Conservation (phyloP, 139 green algal species). For the Desmodesmus armatus region DNA sequence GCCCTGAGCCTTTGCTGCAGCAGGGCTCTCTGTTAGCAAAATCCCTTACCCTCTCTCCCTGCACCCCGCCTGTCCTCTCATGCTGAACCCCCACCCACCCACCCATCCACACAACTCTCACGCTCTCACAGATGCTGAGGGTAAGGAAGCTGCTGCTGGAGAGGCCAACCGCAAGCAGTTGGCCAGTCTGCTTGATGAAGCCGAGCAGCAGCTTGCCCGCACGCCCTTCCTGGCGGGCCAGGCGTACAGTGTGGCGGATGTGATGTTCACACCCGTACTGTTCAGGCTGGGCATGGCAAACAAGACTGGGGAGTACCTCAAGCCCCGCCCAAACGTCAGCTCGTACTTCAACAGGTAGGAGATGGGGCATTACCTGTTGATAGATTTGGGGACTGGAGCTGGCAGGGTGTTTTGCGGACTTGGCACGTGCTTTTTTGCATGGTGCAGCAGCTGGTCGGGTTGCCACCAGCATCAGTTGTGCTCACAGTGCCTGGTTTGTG, state of each 20-base stretch:
- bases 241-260: constrained; percentile 37
- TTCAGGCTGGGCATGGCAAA: constrained; percentile 37
- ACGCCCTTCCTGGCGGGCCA: constrained; percentile 10
- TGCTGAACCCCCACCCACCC: no score
- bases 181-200: constrained; percentile 4
- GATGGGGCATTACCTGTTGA: no score
- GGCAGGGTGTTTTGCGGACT: not conserved
- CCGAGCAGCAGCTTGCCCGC: constrained; percentile 25
- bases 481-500: not conserved
- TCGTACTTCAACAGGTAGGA: constrained; percentile 37
- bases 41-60: no score
- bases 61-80: no score
- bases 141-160: not conserved
- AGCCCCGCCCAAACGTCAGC: constrained; percentile 27
- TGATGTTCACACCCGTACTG: constrained; percentile 38
- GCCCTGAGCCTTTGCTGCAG: no score
- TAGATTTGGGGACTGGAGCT: not conserved
- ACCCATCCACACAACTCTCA: no score
- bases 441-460: not conserved
- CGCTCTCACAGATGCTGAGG: not conserved
- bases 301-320: constrained; percentile 30
- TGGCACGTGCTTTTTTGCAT: not conserved
- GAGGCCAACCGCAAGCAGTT: constrained; percentile 6
- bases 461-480: not conserved
- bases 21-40: no score